These are phyloP conservation scores for Phytophthora tubulina DNA, from an alignment of 352 stramenopile species.

Conservation along the genomic window DNA sequence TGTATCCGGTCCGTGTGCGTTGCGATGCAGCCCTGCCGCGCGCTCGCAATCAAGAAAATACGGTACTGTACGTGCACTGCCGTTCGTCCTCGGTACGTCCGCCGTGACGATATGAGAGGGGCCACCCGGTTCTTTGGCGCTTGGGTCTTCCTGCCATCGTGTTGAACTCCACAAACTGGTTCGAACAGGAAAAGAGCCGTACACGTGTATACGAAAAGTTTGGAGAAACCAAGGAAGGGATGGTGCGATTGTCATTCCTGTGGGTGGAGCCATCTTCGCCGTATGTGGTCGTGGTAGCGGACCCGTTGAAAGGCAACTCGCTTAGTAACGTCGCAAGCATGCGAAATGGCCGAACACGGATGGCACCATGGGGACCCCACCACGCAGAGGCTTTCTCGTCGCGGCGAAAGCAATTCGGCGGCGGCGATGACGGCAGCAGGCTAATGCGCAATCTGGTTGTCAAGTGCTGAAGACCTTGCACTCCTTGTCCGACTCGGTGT, in stretches of 20 bases:
- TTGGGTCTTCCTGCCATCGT: not conserved
- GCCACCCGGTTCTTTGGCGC: not conserved
- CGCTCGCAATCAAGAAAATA: no score
- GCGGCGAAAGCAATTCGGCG: not conserved
- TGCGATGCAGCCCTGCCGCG: no score
- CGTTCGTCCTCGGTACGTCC: conserved; percentile 1
- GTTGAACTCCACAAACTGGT: conserved; percentile 11
- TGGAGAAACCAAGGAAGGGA: conserved; percentile 18
- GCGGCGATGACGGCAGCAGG: not conserved
- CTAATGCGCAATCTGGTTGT: not conserved
- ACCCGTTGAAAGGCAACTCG: conserved; percentile 13
- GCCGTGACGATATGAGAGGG: conserved; percentile 10
- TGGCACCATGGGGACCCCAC: not conserved
- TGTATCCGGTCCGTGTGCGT: no score
- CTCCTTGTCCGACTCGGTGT: conserved; percentile 30
- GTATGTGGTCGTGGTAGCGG: conserved; percentile 10
- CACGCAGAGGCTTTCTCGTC: not conserved
- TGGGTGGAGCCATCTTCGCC: conserved; percentile 27
- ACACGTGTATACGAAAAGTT: conserved; percentile 10
- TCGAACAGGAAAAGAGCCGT: conserved; percentile 1
- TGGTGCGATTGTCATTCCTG: conserved; percentile 43
- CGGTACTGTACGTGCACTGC: not conserved
- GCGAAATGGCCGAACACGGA: conserved; percentile 18
- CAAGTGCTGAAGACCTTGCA: not conserved
- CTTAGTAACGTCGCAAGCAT: conserved; percentile 18